Evolutionary conservation across 2,329 filamentous ascomycete species (phyloP).

Genomic region (Fusarium albidum): DNA sequence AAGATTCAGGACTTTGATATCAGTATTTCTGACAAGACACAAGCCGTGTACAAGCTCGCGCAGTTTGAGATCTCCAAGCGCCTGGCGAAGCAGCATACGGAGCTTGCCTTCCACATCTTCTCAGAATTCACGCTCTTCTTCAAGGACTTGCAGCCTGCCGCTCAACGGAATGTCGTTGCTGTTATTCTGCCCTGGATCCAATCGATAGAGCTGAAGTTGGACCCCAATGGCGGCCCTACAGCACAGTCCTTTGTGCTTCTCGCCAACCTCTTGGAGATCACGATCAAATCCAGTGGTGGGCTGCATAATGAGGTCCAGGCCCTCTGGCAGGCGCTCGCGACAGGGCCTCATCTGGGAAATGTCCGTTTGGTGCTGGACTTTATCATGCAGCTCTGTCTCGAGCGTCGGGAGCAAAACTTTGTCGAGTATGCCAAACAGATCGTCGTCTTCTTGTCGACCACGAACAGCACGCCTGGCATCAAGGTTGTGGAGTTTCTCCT

Average conservation of each 20-base stretch:
- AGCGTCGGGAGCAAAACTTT: slow-evolving; percentile 96
- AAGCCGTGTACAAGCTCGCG: slow-evolving; percentile 95
- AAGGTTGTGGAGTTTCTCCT: slow-evolving; percentile 95
- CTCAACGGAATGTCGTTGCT: slow-evolving; percentile 92
- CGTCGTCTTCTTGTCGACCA: slow-evolving; percentile 93
- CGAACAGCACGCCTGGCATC: slow-evolving; percentile 73
- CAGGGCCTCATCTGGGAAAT: slow-evolving; percentile 90
- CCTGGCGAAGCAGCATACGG: slow-evolving; percentile 85
- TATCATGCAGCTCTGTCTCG: slow-evolving; percentile 91
- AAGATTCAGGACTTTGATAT: slow-evolving; percentile 98
- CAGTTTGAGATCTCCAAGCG: slow-evolving; percentile 97
- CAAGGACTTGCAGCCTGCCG: slow-evolving; percentile 81
- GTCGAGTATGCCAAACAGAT: slow-evolving; percentile 98
- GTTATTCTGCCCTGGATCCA: slow-evolving; percentile 97
- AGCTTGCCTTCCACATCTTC: slow-evolving; percentile 91
- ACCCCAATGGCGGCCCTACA: slow-evolving; percentile 90
- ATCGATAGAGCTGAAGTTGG: slow-evolving; percentile 88
- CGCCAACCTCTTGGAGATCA: slow-evolving; percentile 95
- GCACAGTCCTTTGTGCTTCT: slow-evolving; percentile 93
- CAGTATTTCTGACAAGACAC: slow-evolving; percentile 97
- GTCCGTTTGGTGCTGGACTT: slow-evolving; percentile 95
- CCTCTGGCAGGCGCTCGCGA: slow-evolving; percentile 94
- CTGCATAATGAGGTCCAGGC: slow-evolving; percentile 97
- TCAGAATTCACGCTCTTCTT: slow-evolving; percentile 96
- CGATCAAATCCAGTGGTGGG: slow-evolving; percentile 86